Percentiles rank a stretch among this genome's conserved stretches.
Conservation (phyloP, 345 rosid genomes). For the Anastatica hierochuntica region DNA sequence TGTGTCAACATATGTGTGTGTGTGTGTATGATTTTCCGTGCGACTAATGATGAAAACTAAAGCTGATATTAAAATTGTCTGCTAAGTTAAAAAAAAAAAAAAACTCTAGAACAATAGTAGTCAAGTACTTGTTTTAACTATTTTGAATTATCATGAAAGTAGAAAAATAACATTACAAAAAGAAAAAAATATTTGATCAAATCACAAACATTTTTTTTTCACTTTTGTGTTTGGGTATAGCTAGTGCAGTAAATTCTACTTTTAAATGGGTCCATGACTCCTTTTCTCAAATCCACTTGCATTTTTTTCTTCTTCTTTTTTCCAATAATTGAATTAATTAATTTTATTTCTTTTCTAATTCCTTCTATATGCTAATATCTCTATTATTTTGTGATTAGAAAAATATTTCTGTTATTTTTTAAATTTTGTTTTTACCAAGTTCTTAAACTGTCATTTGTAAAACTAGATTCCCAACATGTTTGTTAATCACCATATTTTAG, state of each 20-base stretch:
- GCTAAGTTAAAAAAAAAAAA: background rate
- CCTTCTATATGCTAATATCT: background rate
- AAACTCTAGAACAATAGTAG: background rate
- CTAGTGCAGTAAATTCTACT: too few relatives aligned
- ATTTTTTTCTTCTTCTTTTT: background rate
- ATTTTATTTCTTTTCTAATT: too few relatives aligned
- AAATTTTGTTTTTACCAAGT: background rate
- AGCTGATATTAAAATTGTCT: slow-evolving; percentile 6
- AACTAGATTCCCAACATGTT: background rate
- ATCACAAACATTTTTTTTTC: slow-evolving; percentile 2
- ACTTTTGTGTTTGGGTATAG: slow-evolving; percentile 2
- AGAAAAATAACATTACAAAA: background rate
- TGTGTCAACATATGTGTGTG: too few relatives aligned
- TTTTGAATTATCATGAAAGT: background rate
- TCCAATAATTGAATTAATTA: background rate
- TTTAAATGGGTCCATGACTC: too few relatives aligned
- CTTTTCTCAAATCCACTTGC: slow-evolving; percentile 20
- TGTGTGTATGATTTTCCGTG: background rate
- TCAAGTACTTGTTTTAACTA: background rate
- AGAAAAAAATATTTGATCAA: too few relatives aligned
- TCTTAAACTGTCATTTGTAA: background rate
- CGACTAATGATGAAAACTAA: slow-evolving; percentile 19
- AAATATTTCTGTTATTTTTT: too few relatives aligned
- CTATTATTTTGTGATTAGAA: too few relatives aligned
- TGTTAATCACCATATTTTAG: background rate